Base-by-base conservation (phyloP, 23 red algal genomes). In the Cyanidiococcus yangmingshanensis region DNA sequence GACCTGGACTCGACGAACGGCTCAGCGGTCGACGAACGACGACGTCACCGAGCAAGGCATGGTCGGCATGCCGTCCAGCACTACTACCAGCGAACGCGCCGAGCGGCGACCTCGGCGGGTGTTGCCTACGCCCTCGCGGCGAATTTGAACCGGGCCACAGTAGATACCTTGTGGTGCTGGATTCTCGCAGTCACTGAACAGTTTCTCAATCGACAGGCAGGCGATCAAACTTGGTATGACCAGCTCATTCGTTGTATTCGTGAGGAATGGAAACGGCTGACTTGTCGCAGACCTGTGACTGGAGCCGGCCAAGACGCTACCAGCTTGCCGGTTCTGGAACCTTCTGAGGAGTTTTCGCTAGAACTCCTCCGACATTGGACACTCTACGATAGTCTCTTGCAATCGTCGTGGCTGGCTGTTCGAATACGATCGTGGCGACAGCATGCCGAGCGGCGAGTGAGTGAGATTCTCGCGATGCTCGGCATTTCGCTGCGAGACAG, bases 301-400 rank as follows among this genome's bases (percentile, higher is more conserved):
- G 63, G 63, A 27, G n/a, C 15, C 7, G n/a, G 63, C 7, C 21
- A 35, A 7, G 27, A 71, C 7, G 63, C 15, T 29, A 29, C 63
- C 12, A 16, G 16, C 50, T 30, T 35, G n/a, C 3, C n/a, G 12
- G 16, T 7, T 35, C n/a, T 71, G 12, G n/a, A 71, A 29, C 63
- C 63, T 12, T 71, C 63, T 12, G 31, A 30, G 0, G 92, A 96
- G 77, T 80, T 89, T 24, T 85, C 82, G n/a, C 77, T 96, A 30
- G 92, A 96, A 74, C 81, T 96, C 79, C 76, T 96, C 59, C 87
- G 92, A 17, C 92, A 89, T 68, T 90, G 92, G 87, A 90, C 75
- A 39, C 85, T 96, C 40, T 84, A 82, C 82, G 87, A 88, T 29
- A 80, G 81, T 40, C 76, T 96, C 0, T 29, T 88, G 41, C 82